Percentiles rank a stretch among this genome's conserved stretches.
Conservation (phyloP, 768 basidiomycete genomes). For the Hygrophoropsis aurantiaca region DNA sequence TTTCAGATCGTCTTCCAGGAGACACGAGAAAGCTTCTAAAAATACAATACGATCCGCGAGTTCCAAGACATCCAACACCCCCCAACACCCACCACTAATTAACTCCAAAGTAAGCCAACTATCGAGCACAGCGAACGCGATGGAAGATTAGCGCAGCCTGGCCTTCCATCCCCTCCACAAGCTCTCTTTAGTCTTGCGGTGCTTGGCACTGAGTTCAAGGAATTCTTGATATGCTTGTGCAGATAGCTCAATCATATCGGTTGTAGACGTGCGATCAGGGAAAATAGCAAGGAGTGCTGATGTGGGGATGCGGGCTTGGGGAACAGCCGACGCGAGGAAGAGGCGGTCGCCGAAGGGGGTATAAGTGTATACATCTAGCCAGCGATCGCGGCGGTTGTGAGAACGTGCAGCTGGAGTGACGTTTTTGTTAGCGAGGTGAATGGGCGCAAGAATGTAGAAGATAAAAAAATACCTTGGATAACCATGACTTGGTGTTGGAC, state of each 20-base stretch:
- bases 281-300: constrained; percentile 62
- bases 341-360: constrained; percentile 62
- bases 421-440: constrained; percentile 7
- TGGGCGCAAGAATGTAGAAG: not conserved
- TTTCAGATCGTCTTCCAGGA: not conserved
- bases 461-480: constrained; percentile 63
- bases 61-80: not conserved
- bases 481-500: constrained; percentile 68
- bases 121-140: not conserved
- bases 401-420: constrained; percentile 49
- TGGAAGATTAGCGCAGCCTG: constrained; percentile 16
- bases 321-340: constrained; percentile 61
- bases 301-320: constrained; percentile 60
- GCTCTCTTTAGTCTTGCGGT: constrained; percentile 56
- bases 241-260: constrained; percentile 67
- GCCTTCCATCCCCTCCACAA: constrained; percentile 54
- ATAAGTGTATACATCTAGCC: constrained; percentile 67
- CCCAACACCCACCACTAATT: not conserved
- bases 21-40: too few species aligned
- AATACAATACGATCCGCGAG: too few species aligned
- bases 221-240: constrained; percentile 59
- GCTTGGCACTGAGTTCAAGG: constrained; percentile 49
- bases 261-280: constrained; percentile 35
- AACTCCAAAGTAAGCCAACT: not conserved
- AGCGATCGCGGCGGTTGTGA: constrained; percentile 54